A percentile compares a stretch with the other conserved stretches of the same genome.
phyloP scores from a whole-genome alignment of 352 stramenopile species.

The Pythium volutum region DNA sequence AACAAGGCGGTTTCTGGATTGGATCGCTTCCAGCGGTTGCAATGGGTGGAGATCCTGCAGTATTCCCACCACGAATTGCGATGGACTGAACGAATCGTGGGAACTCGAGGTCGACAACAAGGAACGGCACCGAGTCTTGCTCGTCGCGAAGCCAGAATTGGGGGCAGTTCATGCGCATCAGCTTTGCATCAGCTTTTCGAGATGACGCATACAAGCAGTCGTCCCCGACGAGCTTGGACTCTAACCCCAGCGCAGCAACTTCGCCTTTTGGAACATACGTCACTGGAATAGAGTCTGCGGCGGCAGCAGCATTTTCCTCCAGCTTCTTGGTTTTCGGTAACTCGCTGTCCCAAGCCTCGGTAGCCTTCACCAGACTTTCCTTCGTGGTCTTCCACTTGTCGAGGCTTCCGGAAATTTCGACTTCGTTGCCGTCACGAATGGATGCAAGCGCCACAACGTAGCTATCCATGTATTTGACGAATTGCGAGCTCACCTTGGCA shows the following conservation, averaged over 20 bases:
- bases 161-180: conserved; percentile 46
- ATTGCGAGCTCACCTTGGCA: conserved; percentile 40
- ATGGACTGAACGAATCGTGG: conserved; percentile 65
- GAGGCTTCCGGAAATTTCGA: conserved; percentile 3
- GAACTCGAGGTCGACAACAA: conserved; percentile 72
- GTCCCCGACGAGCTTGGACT: conserved; percentile 53
- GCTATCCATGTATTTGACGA: conserved; percentile 48
- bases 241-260: conserved; percentile 48
- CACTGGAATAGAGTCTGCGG: conserved; percentile 12
- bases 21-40: neutral
- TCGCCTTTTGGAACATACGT: conserved; percentile 52
- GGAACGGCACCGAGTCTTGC: conserved; percentile 46
- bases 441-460: conserved; percentile 16
- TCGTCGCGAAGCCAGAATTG: conserved; percentile 61
- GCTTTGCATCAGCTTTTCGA: conserved; percentile 52
- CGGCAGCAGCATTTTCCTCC: conserved; percentile 12
- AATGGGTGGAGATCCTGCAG: conserved; percentile 15
- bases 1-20: neutral
- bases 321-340: conserved; percentile 25
- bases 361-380: conserved; percentile 27
- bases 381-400: conserved; percentile 40
- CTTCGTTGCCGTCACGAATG: neutral
- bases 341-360: conserved; percentile 37
- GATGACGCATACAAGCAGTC: conserved; percentile 60
- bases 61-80: conserved; percentile 51